A percentile compares a stretch with the other conserved stretches of the same genome.
Evolutionary conservation across 495 filamentous ascomycete species (phyloP).

Genomic region (Aspergillus nanangensis): DNA sequence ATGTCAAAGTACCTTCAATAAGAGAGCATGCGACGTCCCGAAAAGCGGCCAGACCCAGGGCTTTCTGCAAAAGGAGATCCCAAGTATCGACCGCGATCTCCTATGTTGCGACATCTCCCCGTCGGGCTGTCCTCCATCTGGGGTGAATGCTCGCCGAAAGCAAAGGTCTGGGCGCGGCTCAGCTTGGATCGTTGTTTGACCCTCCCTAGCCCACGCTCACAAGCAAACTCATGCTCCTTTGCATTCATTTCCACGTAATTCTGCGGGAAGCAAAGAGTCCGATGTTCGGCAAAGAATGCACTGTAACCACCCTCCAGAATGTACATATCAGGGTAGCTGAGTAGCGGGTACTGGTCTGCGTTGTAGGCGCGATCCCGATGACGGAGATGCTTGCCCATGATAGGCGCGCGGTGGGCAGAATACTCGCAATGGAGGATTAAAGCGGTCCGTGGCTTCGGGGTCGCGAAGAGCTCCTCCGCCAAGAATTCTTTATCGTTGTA

Average conservation of each 20-base stretch:
- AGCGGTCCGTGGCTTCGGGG: constrained; percentile 63
- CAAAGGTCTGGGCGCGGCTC: constrained; percentile 86
- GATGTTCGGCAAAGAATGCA: constrained; percentile 77
- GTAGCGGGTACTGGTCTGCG: constrained; percentile 72
- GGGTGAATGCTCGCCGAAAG: constrained; percentile 69
- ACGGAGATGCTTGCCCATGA: constrained; percentile 80
- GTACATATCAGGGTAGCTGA: constrained; percentile 94
- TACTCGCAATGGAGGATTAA: constrained; percentile 98
- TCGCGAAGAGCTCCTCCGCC: constrained; percentile 69
- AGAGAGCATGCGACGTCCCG: constrained; percentile 67
- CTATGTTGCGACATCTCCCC: constrained; percentile 49
- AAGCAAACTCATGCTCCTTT: constrained; percentile 82
- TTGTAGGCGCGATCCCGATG: constrained; percentile 81
- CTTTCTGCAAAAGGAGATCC: constrained; percentile 52
- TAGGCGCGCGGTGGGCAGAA: constrained; percentile 92
- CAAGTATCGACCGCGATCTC: constrained; percentile 28
- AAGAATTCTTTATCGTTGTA: constrained; percentile 92
- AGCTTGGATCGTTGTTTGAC: constrained; percentile 79
- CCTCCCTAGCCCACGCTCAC: constrained; percentile 89
- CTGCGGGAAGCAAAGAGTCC: constrained; percentile 79
- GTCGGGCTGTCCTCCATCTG: constrained; percentile 79
- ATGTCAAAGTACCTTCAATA: constrained; percentile 39
- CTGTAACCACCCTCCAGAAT: constrained; percentile 97
- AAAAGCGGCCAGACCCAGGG: constrained; percentile 49
- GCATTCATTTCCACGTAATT: constrained; percentile 95